Evolutionary conservation across 352 stramenopile species (phyloP).

Genomic region (Phytopythium oedochilum): DNA sequence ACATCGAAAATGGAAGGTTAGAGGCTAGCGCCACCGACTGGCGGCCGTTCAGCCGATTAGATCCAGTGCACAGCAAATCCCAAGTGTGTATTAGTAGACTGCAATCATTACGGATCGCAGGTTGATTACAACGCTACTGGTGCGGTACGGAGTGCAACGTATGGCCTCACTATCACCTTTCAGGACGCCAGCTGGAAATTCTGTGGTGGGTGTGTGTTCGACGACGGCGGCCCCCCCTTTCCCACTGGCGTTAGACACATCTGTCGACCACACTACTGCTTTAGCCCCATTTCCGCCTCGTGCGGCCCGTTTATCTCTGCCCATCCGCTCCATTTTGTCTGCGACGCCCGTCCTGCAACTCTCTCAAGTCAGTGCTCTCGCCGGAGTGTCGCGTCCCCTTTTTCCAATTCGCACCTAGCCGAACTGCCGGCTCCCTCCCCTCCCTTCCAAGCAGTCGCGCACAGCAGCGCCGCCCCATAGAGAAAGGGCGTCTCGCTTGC

Average conservation of each 20-base stretch:
- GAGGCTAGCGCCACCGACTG: background rate
- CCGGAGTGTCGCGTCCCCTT: constrained; percentile 2
- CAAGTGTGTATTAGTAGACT: background rate
- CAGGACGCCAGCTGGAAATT: constrained; percentile 4
- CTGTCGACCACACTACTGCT: background rate
- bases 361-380: background rate
- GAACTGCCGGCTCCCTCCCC: background rate
- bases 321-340: too few species aligned
- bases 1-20: background rate
- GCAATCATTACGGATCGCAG: too few species aligned
- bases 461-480: background rate
- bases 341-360: background rate
- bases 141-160: too few species aligned
- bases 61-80: background rate
- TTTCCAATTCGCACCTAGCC: background rate
- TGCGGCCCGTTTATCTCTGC: too few species aligned
- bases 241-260: constrained; percentile 7
- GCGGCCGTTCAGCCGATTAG: background rate
- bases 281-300: too few species aligned
- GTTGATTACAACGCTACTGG: too few species aligned
- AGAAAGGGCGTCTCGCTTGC: background rate
- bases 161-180: too few species aligned
- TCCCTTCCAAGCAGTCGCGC: constrained; percentile 2
- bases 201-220: constrained; percentile 5
- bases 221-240: background rate